Evolutionary conservation across 1,139 yeast species (phyloP).

Genomic region (Yamadazyma triangularis): DNA sequence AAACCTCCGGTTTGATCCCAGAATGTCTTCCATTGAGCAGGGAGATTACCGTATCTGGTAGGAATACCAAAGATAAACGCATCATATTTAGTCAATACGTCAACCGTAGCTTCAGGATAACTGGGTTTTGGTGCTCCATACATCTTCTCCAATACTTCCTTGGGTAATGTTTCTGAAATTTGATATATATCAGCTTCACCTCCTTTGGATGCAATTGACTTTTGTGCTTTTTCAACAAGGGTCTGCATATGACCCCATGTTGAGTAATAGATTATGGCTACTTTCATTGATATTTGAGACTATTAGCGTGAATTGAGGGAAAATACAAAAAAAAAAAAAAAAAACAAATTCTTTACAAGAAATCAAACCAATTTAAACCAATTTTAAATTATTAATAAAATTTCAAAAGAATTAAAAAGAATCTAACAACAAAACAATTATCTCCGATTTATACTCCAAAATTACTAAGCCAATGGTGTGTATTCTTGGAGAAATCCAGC

Average conservation of each 20-base stretch:
- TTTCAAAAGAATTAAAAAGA: too few species aligned
- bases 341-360: too few species aligned
- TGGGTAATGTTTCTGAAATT: slow-evolving; percentile 45
- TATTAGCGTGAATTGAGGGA: too few species aligned
- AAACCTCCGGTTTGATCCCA: slow-evolving; percentile 45
- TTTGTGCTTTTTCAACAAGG: slow-evolving; percentile 42
- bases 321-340: too few species aligned
- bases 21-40: slow-evolving; percentile 44
- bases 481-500: too few species aligned
- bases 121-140: slow-evolving; percentile 41
- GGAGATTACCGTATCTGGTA: slow-evolving; percentile 45
- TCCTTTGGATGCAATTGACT: slow-evolving; percentile 39
- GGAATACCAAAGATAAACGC: slow-evolving; percentile 49
- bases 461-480: too few species aligned
- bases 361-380: too few species aligned
- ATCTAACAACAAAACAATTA: too few species aligned
- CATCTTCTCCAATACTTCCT: slow-evolving; percentile 34
- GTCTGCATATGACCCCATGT: slow-evolving; percentile 57
- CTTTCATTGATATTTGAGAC: slow-evolving; percentile 23
- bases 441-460: too few species aligned
- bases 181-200: slow-evolving; percentile 39
- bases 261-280: slow-evolving; percentile 54
- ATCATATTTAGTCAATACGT: slow-evolving; percentile 36
- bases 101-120: slow-evolving; percentile 38
- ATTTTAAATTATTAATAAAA: too few species aligned